phyloP scores from a whole-genome alignment of 2,329 filamentous ascomycete species.

The Ophioceras dolichostomum region DNA sequence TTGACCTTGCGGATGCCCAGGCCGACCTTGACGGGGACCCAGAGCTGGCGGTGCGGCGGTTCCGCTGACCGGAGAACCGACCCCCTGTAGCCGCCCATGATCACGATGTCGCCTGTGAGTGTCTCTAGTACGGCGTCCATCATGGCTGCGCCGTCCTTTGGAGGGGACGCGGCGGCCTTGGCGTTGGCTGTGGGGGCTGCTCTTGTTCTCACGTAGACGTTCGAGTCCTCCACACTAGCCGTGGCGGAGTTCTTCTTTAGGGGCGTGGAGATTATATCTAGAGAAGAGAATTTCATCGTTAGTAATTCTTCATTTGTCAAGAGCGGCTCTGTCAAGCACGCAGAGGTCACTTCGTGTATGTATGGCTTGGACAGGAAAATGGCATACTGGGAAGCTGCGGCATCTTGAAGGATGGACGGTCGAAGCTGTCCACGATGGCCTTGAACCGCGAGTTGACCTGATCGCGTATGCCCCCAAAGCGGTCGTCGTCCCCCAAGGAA shows the following conservation, averaged over 20 bases:
- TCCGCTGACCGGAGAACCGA: slow-evolving; percentile 79
- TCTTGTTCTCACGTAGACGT: not conserved
- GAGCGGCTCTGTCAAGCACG: not conserved
- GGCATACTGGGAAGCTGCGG: slow-evolving; percentile 39
- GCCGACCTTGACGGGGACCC: slow-evolving; percentile 89
- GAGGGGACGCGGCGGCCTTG: not conserved
- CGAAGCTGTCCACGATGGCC: slow-evolving; percentile 79
- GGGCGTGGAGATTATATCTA: slow-evolving; percentile 14
- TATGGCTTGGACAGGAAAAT: not conserved
- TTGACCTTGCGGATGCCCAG: slow-evolving; percentile 87
- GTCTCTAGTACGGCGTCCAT: slow-evolving; percentile 45
- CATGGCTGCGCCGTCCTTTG: not conserved
- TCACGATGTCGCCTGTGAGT: slow-evolving; percentile 72
- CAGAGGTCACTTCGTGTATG: not conserved
- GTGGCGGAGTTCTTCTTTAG: not conserved
- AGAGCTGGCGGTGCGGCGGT: slow-evolving; percentile 73
- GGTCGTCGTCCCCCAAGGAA: slow-evolving; percentile 71
- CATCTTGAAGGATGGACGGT: slow-evolving; percentile 65
- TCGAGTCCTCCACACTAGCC: not conserved
- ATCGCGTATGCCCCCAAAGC: slow-evolving; percentile 68
- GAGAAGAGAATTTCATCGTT: too few relatives aligned
- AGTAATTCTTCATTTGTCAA: too few relatives aligned
- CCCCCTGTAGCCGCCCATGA: slow-evolving; percentile 83
- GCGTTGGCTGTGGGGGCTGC: not conserved
- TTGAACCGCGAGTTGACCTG: slow-evolving; percentile 85